Conservation (phyloP, 768 basidiomycete genomes). For the Leccinum disarticulatum region DNA sequence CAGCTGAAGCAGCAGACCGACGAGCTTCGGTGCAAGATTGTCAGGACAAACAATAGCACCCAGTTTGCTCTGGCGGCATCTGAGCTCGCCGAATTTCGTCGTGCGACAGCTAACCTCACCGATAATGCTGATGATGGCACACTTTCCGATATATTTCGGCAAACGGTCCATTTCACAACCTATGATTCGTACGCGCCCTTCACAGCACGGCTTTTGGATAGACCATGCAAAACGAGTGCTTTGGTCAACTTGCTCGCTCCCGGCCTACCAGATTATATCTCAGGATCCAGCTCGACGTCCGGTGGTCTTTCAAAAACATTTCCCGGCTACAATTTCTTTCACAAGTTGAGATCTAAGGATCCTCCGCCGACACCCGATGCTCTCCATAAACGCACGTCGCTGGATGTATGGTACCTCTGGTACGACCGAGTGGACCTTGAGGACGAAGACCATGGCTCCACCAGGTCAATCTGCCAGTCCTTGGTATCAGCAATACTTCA, state of each 20-base stretch:
- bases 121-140: not conserved
- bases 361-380: not conserved
- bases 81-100: slow-evolving; percentile 8
- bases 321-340: slow-evolving; percentile 5
- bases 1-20: not conserved
- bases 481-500: not conserved
- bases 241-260: slow-evolving; percentile 16
- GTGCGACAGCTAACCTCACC: not conserved
- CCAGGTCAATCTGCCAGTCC: not conserved
- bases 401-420: slow-evolving; percentile 1
- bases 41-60: slow-evolving; percentile 3
- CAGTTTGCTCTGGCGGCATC: slow-evolving; percentile 6
- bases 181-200: slow-evolving; percentile 19
- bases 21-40: not conserved
- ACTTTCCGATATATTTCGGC: slow-evolving; percentile 10
- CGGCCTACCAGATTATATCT: slow-evolving; percentile 21
- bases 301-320: slow-evolving; percentile 15
- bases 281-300: slow-evolving; percentile 20
- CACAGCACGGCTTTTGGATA: slow-evolving; percentile 7
- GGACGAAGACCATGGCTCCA: not conserved
- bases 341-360: not conserved
- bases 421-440: not conserved
- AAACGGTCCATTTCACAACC: slow-evolving; percentile 13
- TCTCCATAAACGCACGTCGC: slow-evolving; percentile 7
- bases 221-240: slow-evolving; percentile 1